A percentile compares a stretch with the other conserved stretches of the same genome.
Conservation (phyloP, 2,329 filamentous ascomycete genomes). For the Fonsecaea monophora region DNA sequence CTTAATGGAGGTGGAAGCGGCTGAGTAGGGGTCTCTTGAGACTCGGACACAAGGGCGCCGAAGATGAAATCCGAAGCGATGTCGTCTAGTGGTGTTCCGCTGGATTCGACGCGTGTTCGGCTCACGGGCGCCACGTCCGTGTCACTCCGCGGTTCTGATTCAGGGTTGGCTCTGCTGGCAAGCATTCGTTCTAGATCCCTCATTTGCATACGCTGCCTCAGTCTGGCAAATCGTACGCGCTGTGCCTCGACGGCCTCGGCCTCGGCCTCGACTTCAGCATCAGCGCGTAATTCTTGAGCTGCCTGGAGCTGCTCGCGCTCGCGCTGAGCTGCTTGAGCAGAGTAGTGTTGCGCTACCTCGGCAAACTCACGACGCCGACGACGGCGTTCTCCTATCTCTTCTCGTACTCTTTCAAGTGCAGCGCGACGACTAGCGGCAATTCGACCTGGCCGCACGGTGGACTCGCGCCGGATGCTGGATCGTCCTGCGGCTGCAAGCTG, state of each 20-base stretch:
- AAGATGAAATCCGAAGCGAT: slow-evolving; percentile 15
- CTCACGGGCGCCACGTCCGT: slow-evolving; percentile 16
- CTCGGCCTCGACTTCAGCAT: slow-evolving; percentile 13
- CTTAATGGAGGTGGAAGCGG: slow-evolving; percentile 47
- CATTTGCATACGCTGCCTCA: slow-evolving; percentile 25
- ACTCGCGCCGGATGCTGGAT: slow-evolving; percentile 64
- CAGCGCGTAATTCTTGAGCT: slow-evolving; percentile 28
- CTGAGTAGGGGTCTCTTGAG: slow-evolving; percentile 33
- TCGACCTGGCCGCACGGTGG: slow-evolving; percentile 43
- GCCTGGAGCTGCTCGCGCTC: slow-evolving; percentile 24
- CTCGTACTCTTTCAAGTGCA: slow-evolving; percentile 32
- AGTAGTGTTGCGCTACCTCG: slow-evolving; percentile 17
- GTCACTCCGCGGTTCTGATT: slow-evolving; percentile 15
- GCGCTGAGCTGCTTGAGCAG: neutral
- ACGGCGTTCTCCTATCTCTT: neutral
- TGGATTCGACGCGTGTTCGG: slow-evolving; percentile 7
- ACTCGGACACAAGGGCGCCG: slow-evolving; percentile 15
- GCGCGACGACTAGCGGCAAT: slow-evolving; percentile 20
- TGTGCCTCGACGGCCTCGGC: neutral
- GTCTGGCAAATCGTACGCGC: slow-evolving; percentile 16
- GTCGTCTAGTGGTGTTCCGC: neutral
- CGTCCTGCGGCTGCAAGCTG: slow-evolving; percentile 57
- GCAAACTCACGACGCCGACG: slow-evolving; percentile 18
- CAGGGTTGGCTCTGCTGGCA: slow-evolving; percentile 10
- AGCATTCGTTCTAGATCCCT: slow-evolving; percentile 17